Conservation (phyloP, 495 filamentous ascomycete species). For the Penicillium mononematosum region DNA sequence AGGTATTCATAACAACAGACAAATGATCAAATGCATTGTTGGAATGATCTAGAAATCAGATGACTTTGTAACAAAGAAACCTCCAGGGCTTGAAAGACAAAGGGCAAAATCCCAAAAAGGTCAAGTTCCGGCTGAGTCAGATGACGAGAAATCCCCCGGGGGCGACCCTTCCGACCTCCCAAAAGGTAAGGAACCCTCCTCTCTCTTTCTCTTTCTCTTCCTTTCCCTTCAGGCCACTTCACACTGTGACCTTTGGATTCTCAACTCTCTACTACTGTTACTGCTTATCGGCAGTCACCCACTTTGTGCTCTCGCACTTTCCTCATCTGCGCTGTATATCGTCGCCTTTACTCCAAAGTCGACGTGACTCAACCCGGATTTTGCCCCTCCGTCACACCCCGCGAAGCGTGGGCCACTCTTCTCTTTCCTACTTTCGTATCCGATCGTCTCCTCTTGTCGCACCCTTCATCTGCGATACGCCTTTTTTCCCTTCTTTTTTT, state of each 20-base stretch:
- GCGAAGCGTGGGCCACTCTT: conserved; percentile 25
- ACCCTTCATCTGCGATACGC: not conserved
- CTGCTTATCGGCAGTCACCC: conserved; percentile 1
- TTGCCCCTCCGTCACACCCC: conserved; percentile 23
- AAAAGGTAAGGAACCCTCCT: not conserved
- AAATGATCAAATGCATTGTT: not conserved
- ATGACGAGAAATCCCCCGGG: conserved; percentile 9
- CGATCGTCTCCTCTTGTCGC: not conserved
- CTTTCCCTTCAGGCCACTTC: not conserved
- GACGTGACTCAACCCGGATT: conserved; percentile 29
- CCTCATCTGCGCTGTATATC: not conserved
- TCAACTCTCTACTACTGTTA: not conserved
- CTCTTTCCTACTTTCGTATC: conserved; percentile 13
- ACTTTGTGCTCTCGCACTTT: not conserved
- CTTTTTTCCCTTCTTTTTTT: not conserved
- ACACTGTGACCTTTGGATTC: conserved; percentile 5
- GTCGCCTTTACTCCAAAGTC: not conserved
- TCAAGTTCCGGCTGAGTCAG: conserved; percentile 23
- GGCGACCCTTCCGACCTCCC: not conserved
- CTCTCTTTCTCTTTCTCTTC: not conserved
- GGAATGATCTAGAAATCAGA: conserved; percentile 9
- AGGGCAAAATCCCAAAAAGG: not conserved
- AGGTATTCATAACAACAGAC: not conserved
- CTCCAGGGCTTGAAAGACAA: not conserved
- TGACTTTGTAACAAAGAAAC: not conserved